Conservation (phyloP, 2,329 filamentous ascomycete genomes). For the Penicillium glabrum region DNA sequence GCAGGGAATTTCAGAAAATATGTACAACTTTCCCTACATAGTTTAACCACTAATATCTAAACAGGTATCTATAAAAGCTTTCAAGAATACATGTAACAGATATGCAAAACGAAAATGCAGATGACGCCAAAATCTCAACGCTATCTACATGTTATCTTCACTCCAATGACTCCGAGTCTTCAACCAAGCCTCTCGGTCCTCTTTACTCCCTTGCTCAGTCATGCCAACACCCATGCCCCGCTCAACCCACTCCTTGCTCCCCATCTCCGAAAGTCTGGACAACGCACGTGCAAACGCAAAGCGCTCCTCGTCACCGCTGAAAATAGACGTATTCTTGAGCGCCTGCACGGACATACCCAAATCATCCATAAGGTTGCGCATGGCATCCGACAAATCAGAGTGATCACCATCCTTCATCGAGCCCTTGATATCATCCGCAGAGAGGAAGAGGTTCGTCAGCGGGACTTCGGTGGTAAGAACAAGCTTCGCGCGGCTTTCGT, state of each 20-base stretch:
- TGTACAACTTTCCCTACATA: no score
- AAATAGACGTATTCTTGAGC: slow-evolving; percentile 82
- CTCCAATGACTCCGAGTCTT: slow-evolving; percentile 50
- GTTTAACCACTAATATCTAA: no score
- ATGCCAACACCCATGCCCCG: slow-evolving; percentile 58
- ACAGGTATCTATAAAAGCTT: no score
- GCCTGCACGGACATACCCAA: slow-evolving; percentile 79
- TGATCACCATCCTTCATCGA: slow-evolving; percentile 52
- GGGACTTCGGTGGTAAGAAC: slow-evolving; percentile 89
- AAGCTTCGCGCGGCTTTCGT: slow-evolving; percentile 83
- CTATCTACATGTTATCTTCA: slow-evolving; percentile 48
- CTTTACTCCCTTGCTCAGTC: slow-evolving; percentile 43
- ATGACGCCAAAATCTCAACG: no score
- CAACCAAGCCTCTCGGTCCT: slow-evolving; percentile 50
- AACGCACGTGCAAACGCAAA: slow-evolving; percentile 93
- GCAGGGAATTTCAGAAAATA: no score
- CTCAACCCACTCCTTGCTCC: slow-evolving; percentile 92
- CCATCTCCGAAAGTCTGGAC: slow-evolving; percentile 86
- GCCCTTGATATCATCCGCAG: slow-evolving; percentile 66
- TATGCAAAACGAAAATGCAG: no score
- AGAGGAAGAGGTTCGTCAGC: slow-evolving; percentile 81
- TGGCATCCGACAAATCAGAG: slow-evolving; percentile 62
- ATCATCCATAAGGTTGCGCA: slow-evolving; percentile 84
- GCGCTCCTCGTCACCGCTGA: slow-evolving; percentile 91
- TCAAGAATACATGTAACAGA: no score